phyloP scores from a whole-genome alignment of 495 filamentous ascomycete species.

The Neurospora sp. region DNA sequence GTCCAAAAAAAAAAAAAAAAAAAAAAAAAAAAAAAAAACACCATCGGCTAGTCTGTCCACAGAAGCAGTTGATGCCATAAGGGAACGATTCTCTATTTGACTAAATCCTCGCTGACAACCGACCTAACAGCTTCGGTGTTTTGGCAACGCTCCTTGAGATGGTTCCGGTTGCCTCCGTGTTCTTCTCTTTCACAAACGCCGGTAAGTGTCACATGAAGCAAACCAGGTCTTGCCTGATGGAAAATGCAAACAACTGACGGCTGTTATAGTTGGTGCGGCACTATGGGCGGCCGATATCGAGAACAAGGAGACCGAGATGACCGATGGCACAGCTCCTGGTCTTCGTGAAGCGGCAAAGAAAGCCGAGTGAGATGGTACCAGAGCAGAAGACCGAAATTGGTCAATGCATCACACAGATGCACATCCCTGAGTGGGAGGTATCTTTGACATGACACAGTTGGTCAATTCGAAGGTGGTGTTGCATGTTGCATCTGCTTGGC shows the following conservation, averaged over 20 bases:
- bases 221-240: neutral
- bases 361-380: constrained; percentile 32
- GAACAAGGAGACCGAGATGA: constrained; percentile 40
- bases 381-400: constrained; percentile 18
- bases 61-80: neutral
- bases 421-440: neutral
- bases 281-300: constrained; percentile 93
- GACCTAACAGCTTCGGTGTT: constrained; percentile 62
- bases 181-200: constrained; percentile 85
- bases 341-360: constrained; percentile 47
- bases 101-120: constrained; percentile 2
- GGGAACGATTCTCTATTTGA: neutral
- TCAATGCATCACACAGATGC: constrained; percentile 11
- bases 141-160: constrained; percentile 71
- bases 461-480: constrained; percentile 3
- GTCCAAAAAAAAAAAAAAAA: neutral
- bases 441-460: constrained; percentile 5
- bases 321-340: constrained; percentile 40
- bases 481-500: constrained; percentile 8
- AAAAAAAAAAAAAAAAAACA: neutral
- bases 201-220: constrained; percentile 28
- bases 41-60: neutral
- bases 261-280: constrained; percentile 59
- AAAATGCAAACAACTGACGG: constrained; percentile 12
- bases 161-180: constrained; percentile 69